These are phyloP conservation scores for Claviceps monticola DNA, from an alignment of 2,329 filamentous ascomycete genomes.

Conservation along the genomic window DNA sequence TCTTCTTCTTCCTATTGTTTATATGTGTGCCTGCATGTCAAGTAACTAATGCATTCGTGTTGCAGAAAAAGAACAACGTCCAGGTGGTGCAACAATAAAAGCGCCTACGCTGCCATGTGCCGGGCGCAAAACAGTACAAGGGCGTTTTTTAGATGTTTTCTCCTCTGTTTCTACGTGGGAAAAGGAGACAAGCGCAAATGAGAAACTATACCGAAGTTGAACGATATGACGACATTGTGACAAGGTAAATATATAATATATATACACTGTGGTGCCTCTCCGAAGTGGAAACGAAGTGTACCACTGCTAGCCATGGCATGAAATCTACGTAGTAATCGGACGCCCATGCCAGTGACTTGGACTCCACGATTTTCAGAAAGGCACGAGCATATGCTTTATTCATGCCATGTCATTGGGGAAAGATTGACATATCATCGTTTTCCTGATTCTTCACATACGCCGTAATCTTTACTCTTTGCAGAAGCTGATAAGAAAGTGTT, in stretches of 20 bases:
- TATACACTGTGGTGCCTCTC: not conserved
- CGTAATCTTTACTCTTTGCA: not conserved
- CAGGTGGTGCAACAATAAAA: conserved; percentile 66
- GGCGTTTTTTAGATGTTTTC: too few relatives aligned
- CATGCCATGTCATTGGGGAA: not conserved
- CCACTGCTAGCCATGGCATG: not conserved
- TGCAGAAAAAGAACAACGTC: conserved; percentile 77
- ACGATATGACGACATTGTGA: not conserved
- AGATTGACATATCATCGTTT: not conserved
- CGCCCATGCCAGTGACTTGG: not conserved
- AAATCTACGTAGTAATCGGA: not conserved
- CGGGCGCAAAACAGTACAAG: not conserved
- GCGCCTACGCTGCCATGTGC: not conserved
- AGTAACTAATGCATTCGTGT: not conserved
- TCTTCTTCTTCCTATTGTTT: too few relatives aligned
- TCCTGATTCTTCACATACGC: not conserved
- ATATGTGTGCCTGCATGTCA: not conserved
- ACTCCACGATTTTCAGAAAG: not conserved
- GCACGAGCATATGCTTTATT: not conserved
- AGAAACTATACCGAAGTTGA: not conserved
- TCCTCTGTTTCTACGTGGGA: too few relatives aligned
- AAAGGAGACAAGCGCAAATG: not conserved
- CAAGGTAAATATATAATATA: too few relatives aligned
- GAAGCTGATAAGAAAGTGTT: too few relatives aligned
- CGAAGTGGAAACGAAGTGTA: too few relatives aligned